Percentiles rank a stretch among this genome's conserved stretches.
phyloP scores from a whole-genome alignment of 345 rosid genomes.

The Rhodamnia argentea region DNA sequence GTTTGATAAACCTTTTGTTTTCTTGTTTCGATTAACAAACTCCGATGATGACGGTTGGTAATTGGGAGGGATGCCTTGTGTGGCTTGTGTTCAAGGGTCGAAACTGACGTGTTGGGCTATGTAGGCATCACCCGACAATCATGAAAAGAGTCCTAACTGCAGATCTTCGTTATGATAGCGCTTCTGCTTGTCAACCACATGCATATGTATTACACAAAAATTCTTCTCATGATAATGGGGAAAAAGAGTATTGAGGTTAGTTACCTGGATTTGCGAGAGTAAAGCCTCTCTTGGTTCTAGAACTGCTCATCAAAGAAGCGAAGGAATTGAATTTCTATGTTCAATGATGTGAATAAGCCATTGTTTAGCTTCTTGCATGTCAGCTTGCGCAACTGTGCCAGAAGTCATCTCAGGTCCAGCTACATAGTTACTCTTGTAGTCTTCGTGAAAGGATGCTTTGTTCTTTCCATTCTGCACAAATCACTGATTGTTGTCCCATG shows the following conservation, averaged over 20 bases:
- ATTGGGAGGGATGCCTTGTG: neutral
- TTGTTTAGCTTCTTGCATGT: neutral
- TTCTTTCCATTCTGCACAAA: neutral
- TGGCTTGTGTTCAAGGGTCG: neutral
- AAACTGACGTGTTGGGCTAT: neutral
- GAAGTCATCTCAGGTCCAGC: neutral
- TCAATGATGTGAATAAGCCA: neutral
- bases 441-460: neutral
- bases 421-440: neutral
- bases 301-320: neutral
- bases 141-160: neutral
- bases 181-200: neutral
- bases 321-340: neutral
- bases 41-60: neutral
- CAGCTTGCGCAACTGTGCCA: neutral
- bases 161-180: neutral
- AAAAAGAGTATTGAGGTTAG: neutral
- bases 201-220: neutral
- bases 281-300: neutral
- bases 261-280: neutral
- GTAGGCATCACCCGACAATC: neutral
- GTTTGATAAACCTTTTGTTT: neutral
- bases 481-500: neutral
- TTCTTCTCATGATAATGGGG: neutral
- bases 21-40: neutral